Conservation (phyloP, 2,329 filamentous ascomycete genomes). For the Alternaria sp. region DNA sequence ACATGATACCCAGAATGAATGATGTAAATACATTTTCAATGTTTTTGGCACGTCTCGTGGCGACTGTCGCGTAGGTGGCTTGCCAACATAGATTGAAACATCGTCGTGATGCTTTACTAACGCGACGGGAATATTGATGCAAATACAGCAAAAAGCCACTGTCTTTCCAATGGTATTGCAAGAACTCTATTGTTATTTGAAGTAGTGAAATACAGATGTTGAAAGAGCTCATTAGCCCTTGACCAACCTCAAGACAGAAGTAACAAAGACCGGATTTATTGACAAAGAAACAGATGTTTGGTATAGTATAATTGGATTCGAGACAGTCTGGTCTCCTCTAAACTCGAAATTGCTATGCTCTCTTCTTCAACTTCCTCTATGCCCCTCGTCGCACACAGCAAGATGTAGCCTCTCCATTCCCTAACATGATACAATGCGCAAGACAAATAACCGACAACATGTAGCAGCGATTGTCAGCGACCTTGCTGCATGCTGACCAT, state of each 20-base stretch:
- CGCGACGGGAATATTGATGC: not conserved
- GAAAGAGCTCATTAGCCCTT: not conserved
- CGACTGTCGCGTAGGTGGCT: too few species aligned
- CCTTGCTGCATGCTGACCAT: not conserved
- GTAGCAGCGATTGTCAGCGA: not conserved
- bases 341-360: not conserved
- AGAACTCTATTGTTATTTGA: fast-evolving
- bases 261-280: not conserved
- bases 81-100: not conserved
- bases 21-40: not conserved
- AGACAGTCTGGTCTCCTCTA: not conserved
- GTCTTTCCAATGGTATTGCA: not conserved
- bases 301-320: not conserved
- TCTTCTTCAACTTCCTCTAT: not conserved
- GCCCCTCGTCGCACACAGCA: not conserved
- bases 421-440: not conserved
- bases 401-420: not conserved
- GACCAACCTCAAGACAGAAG: not conserved
- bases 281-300: not conserved
- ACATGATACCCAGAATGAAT: constrained; percentile 9
- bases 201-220: not conserved
- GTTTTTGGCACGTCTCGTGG: not conserved
- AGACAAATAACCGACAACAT: not conserved
- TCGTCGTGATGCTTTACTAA: not conserved
- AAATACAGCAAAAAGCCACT: not conserved